A percentile compares a stretch with the other conserved stretches of the same genome.
These are phyloP conservation scores for Chalara sp. DNA, from an alignment of 2,329 filamentous ascomycete species.

Conservation along the genomic window DNA sequence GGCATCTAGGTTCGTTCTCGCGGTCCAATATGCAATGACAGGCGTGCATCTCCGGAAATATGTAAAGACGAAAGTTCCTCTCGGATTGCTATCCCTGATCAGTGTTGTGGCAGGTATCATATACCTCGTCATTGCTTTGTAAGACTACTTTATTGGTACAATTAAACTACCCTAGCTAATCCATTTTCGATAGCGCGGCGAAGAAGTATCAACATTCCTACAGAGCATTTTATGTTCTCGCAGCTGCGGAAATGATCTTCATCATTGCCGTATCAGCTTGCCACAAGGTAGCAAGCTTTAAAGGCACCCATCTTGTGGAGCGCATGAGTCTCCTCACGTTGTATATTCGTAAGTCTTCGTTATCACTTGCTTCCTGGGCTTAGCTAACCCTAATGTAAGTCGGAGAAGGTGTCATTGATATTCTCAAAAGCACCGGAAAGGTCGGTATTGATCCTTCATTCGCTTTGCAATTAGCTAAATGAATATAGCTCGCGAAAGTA, in stretches of 20 bases:
- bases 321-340: slow-evolving; percentile 52
- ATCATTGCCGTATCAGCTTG: slow-evolving; percentile 13
- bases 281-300: slow-evolving; percentile 38
- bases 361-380: neutral
- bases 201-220: neutral
- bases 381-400: slow-evolving; percentile 2
- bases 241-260: slow-evolving; percentile 11
- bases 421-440: slow-evolving; percentile 13
- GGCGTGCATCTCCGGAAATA: slow-evolving; percentile 13
- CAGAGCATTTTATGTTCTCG: slow-evolving; percentile 6
- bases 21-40: slow-evolving; percentile 28
- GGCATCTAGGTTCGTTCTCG: slow-evolving; percentile 29
- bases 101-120: slow-evolving; percentile 14
- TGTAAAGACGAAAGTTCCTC: slow-evolving; percentile 10
- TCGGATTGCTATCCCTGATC: slow-evolving; percentile 4
- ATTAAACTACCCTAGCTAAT: no score
- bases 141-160: neutral
- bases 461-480: neutral
- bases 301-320: slow-evolving; percentile 49
- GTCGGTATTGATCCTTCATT: neutral
- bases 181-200: no score
- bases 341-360: slow-evolving; percentile 34
- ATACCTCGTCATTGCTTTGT: slow-evolving; percentile 16
- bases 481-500: neutral
- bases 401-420: slow-evolving; percentile 18